Base-by-base conservation (phyloP, 345 rosid genomes). In the Moricandia moricandioides region DNA sequence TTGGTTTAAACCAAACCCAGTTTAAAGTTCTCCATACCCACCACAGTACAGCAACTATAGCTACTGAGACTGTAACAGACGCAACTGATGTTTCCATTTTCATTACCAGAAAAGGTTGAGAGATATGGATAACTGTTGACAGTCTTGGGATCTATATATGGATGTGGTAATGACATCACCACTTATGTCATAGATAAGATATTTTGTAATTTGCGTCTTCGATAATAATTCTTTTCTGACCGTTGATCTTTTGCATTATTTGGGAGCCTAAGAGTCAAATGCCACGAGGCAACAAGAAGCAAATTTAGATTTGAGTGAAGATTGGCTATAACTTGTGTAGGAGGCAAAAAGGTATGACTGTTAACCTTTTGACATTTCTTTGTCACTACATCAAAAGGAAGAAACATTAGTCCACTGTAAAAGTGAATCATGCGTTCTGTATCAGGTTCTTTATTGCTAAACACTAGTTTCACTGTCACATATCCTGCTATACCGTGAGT, bases 1-100 rank as follows among this genome's bases (percentile, higher is more conserved):
- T 79, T 9, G 83, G 85, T 65, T 51, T 76, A 34, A 82, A 65
- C 83, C 83, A 82, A 33, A 79, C 73, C 83, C 83, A 79, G 7
- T 77, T 61, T 29, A 82, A 6, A 54, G 64, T 55, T 47, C 63
- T 83, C 83, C 85, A 79, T 68, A 73, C 7, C 71, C 73, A 66
- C 73, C 72, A 67, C 8, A 54, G 29, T 8, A 71, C 57, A 12
- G 37, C 6, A 66, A 13, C 29, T 66, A 66, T 6, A 60, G 39
- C 73, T 51, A 61, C 30, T 37, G 73, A 78, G 70, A 57, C 45
- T 70, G 67, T 70, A 14, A 77, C 61, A 0, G 55, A 57, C 2
- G 29, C 49, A 62, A 34, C 29, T 61, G 75, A 55, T 24, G 52
- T 11, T 8, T 70, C 67, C 80, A 77, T 76, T 56, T 62, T 60